Evolutionary conservation across 306 rosid genomes (phyloP), one percentile per base, ranked within the genome.

Genomic region (Hippophae gyantsensis): DNA sequence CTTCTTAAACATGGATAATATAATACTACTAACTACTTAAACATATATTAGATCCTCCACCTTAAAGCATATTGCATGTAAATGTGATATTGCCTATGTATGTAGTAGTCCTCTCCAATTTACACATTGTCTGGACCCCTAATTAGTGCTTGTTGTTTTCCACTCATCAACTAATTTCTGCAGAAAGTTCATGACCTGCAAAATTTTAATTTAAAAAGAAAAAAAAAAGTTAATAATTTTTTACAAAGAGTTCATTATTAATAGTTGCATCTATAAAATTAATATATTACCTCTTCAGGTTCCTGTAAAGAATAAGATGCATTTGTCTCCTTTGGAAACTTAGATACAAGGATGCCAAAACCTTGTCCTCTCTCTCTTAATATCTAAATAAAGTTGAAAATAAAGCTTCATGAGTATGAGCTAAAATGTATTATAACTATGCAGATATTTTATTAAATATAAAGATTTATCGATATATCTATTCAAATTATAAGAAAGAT

Each of bases 301-400:
- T 90, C 98, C 63, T 84, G 89, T 58, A 90, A 72, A 59, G 98
- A 79, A 77, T 90, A 90, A 56, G 92, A 81, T 46, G 98, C 98
- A 65, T 46, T 69, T 9, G 98, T 90, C 14, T 85, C 98, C 71
- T 85, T 90, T 40, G 98, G 98, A 74, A 71, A 74, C 69, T 87
- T 87, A 4, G 98, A 83, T 53, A 90, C 98, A 11, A 90, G 84
- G 77, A 90, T 85, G 55, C 98, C 98, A 55, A 83, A 81, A 52
- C 98, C 98, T 81, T 90, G 98, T 70, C 87, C 95, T 73, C 94
- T 83, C 52, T 87, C 95, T 76, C 81, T 78, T 61, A 90, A 50
- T 61, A 82, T 79, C 97, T 90, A 75, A 7, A 62, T 10, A 67
- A 10, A 54, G 51, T 58, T 38, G 44, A 62, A 56, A 13, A 1